Conservation (phyloP, 306 rosid species). For the Fagus crenata region DNA sequence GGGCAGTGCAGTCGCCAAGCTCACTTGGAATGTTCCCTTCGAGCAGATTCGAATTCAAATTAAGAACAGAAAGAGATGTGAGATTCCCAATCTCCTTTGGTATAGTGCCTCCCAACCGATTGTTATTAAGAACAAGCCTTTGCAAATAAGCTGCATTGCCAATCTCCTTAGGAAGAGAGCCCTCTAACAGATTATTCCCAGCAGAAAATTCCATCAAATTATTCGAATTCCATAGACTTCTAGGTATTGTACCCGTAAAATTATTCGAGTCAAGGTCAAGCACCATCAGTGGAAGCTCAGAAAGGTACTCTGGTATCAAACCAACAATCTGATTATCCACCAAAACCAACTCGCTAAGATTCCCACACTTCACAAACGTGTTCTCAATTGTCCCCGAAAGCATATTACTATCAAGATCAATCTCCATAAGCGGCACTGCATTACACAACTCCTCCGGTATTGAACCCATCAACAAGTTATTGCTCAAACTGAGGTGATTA, state of each 20-base stretch:
- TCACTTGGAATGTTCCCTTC: slow-evolving; percentile 69
- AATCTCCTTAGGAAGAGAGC: slow-evolving; percentile 69
- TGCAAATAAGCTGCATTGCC: slow-evolving; percentile 58
- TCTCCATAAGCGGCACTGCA: slow-evolving; percentile 64
- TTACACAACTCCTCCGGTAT: slow-evolving; percentile 79
- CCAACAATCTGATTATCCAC: slow-evolving; percentile 70
- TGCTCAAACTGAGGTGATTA: slow-evolving; percentile 67
- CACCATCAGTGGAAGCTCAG: slow-evolving; percentile 77
- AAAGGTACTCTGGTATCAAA: slow-evolving; percentile 69
- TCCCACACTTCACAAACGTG: slow-evolving; percentile 63
- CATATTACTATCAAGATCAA: slow-evolving; percentile 67
- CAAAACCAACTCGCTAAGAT: slow-evolving; percentile 68
- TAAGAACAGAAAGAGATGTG: slow-evolving; percentile 62
- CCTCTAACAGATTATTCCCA: slow-evolving; percentile 69
- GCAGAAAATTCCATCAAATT: slow-evolving; percentile 84
- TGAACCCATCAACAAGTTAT: slow-evolving; percentile 62
- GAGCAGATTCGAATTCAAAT: slow-evolving; percentile 76
- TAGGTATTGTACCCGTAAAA: slow-evolving; percentile 70
- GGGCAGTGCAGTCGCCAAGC: slow-evolving; percentile 62
- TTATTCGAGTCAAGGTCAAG: slow-evolving; percentile 82
- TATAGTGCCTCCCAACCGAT: slow-evolving; percentile 60
- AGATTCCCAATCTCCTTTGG: slow-evolving; percentile 78
- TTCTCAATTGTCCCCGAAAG: slow-evolving; percentile 64
- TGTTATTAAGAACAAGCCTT: slow-evolving; percentile 77
- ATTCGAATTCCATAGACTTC: slow-evolving; percentile 55